These are phyloP conservation scores for Picochlorum sp. DNA, from an alignment of 139 green algal genomes.

Conservation along the genomic window DNA sequence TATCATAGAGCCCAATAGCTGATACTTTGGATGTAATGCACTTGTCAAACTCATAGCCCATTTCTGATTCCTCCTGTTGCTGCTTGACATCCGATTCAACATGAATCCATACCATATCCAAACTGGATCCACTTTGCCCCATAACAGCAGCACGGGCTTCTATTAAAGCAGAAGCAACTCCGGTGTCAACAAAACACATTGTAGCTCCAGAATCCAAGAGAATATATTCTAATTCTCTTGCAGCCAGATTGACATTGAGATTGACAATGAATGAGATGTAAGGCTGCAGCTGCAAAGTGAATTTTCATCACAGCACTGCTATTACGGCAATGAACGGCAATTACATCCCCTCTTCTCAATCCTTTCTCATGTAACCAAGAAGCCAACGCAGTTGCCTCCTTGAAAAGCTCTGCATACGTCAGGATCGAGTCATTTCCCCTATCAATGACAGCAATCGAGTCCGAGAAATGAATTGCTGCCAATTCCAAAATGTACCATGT, in stretches of 20 bases:
- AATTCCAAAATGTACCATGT: constrained; percentile 30
- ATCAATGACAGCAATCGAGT: constrained; percentile 43
- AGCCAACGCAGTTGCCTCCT: constrained; percentile 22
- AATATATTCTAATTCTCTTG: constrained; percentile 60
- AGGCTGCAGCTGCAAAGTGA: constrained; percentile 64
- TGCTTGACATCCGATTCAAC: background rate
- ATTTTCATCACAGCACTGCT: constrained; percentile 40
- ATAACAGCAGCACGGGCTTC: constrained; percentile 1
- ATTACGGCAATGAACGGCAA: constrained; percentile 67
- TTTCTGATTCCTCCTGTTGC: constrained; percentile 1
- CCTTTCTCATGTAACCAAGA: constrained; percentile 20
- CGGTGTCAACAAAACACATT: constrained; percentile 44
- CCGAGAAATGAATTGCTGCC: constrained; percentile 21
- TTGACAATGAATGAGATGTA: constrained; percentile 71
- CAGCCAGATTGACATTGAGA: constrained; percentile 62
- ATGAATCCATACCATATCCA: background rate
- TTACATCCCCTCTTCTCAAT: constrained; percentile 33
- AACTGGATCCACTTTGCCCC: background rate
- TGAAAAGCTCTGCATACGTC: constrained; percentile 28
- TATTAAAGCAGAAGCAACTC: constrained; percentile 13
- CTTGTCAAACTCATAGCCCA: constrained; percentile 4
- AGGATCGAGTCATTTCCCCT: constrained; percentile 10
- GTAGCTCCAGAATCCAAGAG: constrained; percentile 42
- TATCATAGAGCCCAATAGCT: background rate
- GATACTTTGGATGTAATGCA: background rate